Evolutionary conservation across 2,329 filamentous ascomycete genomes (phyloP), one percentile per base, ranked within the genome.

Genomic region (Emmonsia crescens): DNA sequence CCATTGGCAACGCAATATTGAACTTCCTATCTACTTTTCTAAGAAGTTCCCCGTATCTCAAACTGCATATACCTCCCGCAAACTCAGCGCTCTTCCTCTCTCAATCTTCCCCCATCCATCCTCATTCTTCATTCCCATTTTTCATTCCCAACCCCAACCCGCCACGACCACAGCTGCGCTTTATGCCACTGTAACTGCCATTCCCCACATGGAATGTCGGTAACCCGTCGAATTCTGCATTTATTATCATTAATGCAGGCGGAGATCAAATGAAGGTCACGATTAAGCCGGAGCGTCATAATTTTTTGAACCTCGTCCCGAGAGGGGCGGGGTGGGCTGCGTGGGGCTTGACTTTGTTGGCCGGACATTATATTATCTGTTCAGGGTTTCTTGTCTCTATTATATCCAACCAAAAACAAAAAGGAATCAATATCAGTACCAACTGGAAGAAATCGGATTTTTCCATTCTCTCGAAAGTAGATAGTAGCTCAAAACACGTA

Each of bases 211-310:
- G 86, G 87, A 81, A 80, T 83, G 83, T 91, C 89, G 89, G 91
- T 94, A 77, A 48, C 65, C 73, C 73, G 74, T 77, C 73, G 70
- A 88, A 81, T 48, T 48, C 82, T 82, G 86, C 52, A 54, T 61
- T 88, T 84, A 82, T 76, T 70, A 42, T 42, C 21, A 48, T 48
- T 21, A 5, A 5, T 73, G 75, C 76, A 83, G 89, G 91, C 91
- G 88, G 81, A 96, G 83, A 96, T 76, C 74, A 84, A 64, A 14
- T 64, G 66, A 44, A 24, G 72, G 90, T 90, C 89, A 87, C 90
- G 88, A 96, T 94, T 96, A 96, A 96, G 92, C 92, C 91, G 92
- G 92, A 96, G 91, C 89, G 85, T 84, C 86, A 87, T 9, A 24
- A 48, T 48, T 86, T 85, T 85, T 92, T 87, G 83, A 89, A 86